Conservation (phyloP, 768 basidiomycete species). For the Auriscalpium vulgare region DNA sequence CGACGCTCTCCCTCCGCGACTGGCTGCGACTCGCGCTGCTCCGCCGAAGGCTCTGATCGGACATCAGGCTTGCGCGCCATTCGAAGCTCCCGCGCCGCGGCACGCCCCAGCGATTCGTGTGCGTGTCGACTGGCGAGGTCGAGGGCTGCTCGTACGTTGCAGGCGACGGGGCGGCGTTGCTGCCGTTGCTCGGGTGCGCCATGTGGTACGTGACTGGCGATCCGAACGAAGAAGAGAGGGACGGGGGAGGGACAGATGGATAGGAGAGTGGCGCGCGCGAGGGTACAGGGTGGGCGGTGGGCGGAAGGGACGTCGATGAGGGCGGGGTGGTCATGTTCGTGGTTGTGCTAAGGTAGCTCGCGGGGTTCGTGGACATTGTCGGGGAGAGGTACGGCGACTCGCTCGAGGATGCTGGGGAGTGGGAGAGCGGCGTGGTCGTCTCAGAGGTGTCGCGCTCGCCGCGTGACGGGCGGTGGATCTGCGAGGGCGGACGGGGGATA, state of each 20-base stretch:
- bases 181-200: background rate
- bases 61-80: constrained; percentile 23
- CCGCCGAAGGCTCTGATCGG: constrained; percentile 20
- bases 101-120: constrained; percentile 18
- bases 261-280: constrained; percentile 50
- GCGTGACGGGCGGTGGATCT: constrained; percentile 48
- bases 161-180: background rate
- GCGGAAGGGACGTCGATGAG: constrained; percentile 47
- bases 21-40: constrained; percentile 26
- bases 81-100: constrained; percentile 28
- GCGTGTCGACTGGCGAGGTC: constrained; percentile 15
- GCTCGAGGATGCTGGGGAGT: constrained; percentile 50
- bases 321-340: constrained; percentile 73
- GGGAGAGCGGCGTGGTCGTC: constrained; percentile 55
- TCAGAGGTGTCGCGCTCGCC: constrained; percentile 28
- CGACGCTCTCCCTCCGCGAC: constrained; percentile 51
- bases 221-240: constrained; percentile 53
- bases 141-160: background rate
- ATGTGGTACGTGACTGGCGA: constrained; percentile 14
- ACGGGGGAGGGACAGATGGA: constrained; percentile 79
- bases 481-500: constrained; percentile 65
- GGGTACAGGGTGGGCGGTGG: constrained; percentile 30
- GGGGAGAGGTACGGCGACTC: constrained; percentile 49
- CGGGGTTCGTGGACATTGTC: constrained; percentile 40
- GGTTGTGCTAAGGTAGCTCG: constrained; percentile 47